A percentile compares a stretch with the other conserved stretches of the same genome.
Evolutionary conservation across 2,329 filamentous ascomycete species (phyloP).

Genomic region (Paraconiothyrium brasiliense): DNA sequence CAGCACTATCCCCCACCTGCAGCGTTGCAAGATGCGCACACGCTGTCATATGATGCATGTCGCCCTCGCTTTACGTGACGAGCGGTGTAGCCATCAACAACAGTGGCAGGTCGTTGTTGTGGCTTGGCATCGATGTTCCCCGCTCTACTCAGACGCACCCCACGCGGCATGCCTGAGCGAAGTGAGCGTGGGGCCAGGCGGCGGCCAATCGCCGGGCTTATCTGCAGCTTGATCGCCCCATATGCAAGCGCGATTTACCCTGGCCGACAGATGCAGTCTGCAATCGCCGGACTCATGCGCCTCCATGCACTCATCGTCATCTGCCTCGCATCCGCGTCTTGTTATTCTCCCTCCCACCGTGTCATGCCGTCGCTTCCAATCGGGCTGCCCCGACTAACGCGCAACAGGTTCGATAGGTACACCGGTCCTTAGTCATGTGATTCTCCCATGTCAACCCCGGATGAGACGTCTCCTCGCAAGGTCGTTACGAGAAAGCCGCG

Average conservation of each 20-base stretch:
- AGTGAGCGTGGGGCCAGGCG: constrained; percentile 18
- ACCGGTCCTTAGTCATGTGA: constrained; percentile 36
- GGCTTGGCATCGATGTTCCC: constrained; percentile 21
- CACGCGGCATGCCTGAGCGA: constrained; percentile 20
- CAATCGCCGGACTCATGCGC: constrained; percentile 3
- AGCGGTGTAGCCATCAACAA: constrained; percentile 1
- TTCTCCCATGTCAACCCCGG: neutral
- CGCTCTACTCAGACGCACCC: constrained; percentile 19
- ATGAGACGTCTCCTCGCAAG: constrained; percentile 5
- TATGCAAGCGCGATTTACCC: constrained; percentile 5
- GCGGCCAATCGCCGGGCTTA: constrained; percentile 19
- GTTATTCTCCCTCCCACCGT: neutral
- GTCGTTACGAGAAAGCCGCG: constrained; percentile 15
- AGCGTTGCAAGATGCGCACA: neutral
- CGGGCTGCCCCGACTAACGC: constrained; percentile 23
- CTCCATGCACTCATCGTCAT: constrained; percentile 9
- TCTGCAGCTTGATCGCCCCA: constrained; percentile 11
- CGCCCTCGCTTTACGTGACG: constrained; percentile 14
- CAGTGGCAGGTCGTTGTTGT: constrained; percentile 10
- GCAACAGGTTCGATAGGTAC: constrained; percentile 44
- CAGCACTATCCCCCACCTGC: constrained; percentile 4
- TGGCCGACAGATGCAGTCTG: constrained; percentile 5
- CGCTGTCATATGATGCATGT: constrained; percentile 9
- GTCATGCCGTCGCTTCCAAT: neutral
- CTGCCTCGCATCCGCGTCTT: neutral